Evolutionary conservation across 225 moss, liverwort and hornwort genomes (phyloP).

Genomic region (Antitrichia curtipendula): DNA sequence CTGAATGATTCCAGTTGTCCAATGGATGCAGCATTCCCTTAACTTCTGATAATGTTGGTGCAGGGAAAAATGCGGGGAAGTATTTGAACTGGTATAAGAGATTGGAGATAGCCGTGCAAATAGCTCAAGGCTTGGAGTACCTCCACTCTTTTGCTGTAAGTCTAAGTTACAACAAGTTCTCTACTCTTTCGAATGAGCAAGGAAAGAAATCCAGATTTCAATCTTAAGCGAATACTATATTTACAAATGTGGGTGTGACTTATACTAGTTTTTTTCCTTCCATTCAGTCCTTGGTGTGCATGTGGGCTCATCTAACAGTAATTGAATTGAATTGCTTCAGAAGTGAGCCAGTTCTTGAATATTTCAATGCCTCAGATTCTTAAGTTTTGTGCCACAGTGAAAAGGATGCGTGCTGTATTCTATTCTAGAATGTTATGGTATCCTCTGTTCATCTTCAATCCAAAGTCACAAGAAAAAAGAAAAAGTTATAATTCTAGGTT

Average conservation of each 20-base stretch:
- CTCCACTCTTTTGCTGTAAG: constrained; percentile 26
- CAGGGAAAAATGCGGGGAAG: constrained; percentile 14
- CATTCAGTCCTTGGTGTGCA: background rate
- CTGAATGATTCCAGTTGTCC: background rate
- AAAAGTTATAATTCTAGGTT: background rate
- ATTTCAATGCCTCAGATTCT: background rate
- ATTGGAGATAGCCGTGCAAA: constrained; percentile 22
- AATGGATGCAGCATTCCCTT: background rate
- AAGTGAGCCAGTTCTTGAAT: background rate
- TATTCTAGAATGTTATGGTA: background rate
- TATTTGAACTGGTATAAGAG: constrained; percentile 35
- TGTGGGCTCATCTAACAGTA: background rate
- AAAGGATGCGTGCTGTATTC: background rate
- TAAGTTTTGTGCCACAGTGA: background rate
- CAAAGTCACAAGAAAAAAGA: background rate
- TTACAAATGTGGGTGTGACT: background rate
- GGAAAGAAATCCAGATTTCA: background rate
- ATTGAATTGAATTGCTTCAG: background rate
- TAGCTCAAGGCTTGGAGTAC: constrained; percentile 35
- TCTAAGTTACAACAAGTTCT: background rate
- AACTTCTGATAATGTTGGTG: background rate
- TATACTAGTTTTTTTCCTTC: background rate
- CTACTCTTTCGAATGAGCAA: background rate
- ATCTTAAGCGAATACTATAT: background rate
- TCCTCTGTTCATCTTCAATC: background rate